A percentile compares a stretch with the other conserved stretches of the same genome.
Evolutionary conservation across 441 rosid species (phyloP).

Genomic region (Melianthus villosus): DNA sequence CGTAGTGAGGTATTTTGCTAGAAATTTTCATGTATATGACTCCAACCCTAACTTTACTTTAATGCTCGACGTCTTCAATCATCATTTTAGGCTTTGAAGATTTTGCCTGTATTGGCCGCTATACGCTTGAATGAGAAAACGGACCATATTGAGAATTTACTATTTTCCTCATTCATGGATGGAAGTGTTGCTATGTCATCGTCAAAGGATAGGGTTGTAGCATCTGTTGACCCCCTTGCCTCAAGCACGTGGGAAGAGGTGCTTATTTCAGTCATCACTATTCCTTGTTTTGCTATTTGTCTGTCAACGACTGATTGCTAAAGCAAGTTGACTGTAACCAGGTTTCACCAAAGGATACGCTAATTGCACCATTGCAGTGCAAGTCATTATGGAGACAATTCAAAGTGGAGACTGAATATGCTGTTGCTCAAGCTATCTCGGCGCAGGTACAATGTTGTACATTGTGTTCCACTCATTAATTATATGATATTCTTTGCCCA

Average conservation of each 20-base stretch:
- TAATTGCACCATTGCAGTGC: conserved; percentile 62
- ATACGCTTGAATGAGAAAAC: conserved; percentile 52
- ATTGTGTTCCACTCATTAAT: conserved; percentile 4
- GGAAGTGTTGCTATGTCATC: conserved; percentile 27
- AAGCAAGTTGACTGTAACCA: too few species aligned
- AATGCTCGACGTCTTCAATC: conserved; percentile 11
- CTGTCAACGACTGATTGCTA: too few species aligned
- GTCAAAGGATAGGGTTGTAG: conserved; percentile 24
- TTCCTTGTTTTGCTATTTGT: too few species aligned
- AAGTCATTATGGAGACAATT: conserved; percentile 71
- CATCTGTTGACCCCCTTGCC: conserved; percentile 42
- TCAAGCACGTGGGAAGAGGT: conserved; percentile 78
- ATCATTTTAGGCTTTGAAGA: conserved; percentile 36
- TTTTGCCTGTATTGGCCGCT: conserved; percentile 58
- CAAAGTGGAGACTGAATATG: conserved; percentile 56
- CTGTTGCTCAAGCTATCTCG: conserved; percentile 61
- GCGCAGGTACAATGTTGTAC: conserved; percentile 35
- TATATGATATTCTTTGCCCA: too few species aligned
- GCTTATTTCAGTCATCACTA: too few species aligned
- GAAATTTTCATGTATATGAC: too few species aligned
- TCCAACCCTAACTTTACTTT: too few species aligned
- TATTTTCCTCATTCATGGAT: conserved; percentile 43
- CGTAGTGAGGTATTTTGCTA: conserved; percentile 40
- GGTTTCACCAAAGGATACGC: conserved; percentile 39
- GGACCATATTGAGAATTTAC: conserved; percentile 41